Evolutionary conservation across 225 moss, liverwort and hornwort species (phyloP), one percentile per base, ranked within the genome.

Genomic region (Neckera pumila): DNA sequence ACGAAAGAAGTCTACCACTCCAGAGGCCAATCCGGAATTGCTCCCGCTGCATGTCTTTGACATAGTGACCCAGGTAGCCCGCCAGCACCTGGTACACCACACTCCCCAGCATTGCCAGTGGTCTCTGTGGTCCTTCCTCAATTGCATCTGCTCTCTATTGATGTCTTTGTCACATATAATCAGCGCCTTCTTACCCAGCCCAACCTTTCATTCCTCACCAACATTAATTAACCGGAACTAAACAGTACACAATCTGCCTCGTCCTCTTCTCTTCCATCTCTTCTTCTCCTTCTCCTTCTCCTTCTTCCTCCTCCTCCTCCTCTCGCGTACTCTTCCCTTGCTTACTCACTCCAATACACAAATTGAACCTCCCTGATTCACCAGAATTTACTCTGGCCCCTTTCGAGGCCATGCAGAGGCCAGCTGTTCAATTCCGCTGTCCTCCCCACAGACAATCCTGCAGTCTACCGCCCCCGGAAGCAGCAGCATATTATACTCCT

Each of bases 41-140:
- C 94, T 98, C 98, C 58, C 98, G 97, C 89, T 98, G 97, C 87
- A 98, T 98, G 85, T 97, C 98, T 87, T 97, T 97, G 65, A 98
- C 94, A 90, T 98, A 98, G 90, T 98, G 93, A 81, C 97, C 97
- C 91, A 98, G 93, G 93, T 98, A 98, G 88, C 98, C 92, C 73
- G 95, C 96, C 87, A 98, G 90, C 90, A 98, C 94, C 94, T 98
- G 98, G 87, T 96, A 98, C 89, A 97, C 94, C 89, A 96, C 94
- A 87, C 98, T 95, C 90, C 97, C 98, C 91, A 98, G 91, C 98
- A 98, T 98, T 87, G 89, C 83, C 88, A 63, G 78, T 86, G 71
- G 58, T 75, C 72, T 88, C 59, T 63, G 60, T 63, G 62, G 59
- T 81, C 82, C 86, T 80, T 76, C 47, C 73, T 84, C 61, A 77